Percentiles rank a stretch among this genome's conserved stretches.
Evolutionary conservation across 768 basidiomycete genomes (phyloP).

Genomic region (Epithele typhae): DNA sequence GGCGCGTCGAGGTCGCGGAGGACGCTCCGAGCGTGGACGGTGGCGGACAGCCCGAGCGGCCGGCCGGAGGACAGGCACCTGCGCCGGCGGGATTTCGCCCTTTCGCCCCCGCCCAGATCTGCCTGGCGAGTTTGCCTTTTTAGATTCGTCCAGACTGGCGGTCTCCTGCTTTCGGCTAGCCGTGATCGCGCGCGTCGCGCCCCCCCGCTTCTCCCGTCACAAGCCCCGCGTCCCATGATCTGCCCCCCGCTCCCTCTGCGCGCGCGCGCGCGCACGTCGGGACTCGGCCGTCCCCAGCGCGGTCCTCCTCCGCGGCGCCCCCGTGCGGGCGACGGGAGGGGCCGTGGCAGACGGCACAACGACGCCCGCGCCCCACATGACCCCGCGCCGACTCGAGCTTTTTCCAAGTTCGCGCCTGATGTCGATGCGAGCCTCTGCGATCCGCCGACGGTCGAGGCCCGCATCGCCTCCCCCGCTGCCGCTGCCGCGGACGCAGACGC

Average conservation of each 20-base stretch:
- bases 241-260: slow-evolving; percentile 9
- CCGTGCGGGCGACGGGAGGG: background rate
- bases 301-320: background rate
- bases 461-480: no score
- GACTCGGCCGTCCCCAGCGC: slow-evolving; percentile 10
- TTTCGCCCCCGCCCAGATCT: slow-evolving; percentile 16
- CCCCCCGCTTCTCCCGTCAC: background rate
- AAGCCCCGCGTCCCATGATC: slow-evolving; percentile 8
- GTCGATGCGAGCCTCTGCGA: no score
- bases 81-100: background rate
- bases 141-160: slow-evolving; percentile 43
- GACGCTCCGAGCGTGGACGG: background rate
- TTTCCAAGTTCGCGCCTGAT: no score
- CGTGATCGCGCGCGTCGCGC: slow-evolving; percentile 23
- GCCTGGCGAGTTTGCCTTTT: slow-evolving; percentile 36
- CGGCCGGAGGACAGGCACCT: background rate
- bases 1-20: background rate
- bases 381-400: no score
- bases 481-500: no score
- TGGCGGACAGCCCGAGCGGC: background rate
- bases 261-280: slow-evolving; percentile 11
- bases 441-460: no score
- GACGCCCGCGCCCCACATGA: no score
- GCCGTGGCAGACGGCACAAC: no score
- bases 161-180: slow-evolving; percentile 47